Conservation (phyloP, 1,284 basidiomycete genomes). For the Salmacisia buchloeana region DNA sequence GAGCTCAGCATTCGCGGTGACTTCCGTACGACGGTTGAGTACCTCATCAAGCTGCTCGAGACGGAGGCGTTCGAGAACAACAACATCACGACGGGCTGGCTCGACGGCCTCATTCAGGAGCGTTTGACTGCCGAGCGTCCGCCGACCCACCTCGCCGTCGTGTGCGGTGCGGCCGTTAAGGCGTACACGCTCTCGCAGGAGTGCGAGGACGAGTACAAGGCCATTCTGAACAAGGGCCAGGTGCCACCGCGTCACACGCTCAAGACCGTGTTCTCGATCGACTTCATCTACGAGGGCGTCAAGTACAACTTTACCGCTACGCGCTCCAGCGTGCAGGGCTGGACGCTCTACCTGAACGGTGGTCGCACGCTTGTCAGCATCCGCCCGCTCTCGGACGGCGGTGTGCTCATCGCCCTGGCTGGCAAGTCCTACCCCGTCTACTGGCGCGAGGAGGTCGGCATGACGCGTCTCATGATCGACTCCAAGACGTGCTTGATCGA, state of each 20-base stretch:
- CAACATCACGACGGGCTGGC: constrained; percentile 96
- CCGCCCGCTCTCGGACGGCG: constrained; percentile 85
- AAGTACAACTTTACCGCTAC: constrained; percentile 95
- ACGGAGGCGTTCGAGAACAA: constrained; percentile 95
- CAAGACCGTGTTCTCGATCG: constrained; percentile 93
- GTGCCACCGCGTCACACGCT: constrained; percentile 89
- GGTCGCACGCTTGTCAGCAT: constrained; percentile 54
- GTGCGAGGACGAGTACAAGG: constrained; percentile 88
- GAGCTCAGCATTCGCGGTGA: constrained; percentile 98
- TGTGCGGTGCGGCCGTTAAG: constrained; percentile 91
- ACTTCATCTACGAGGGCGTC: constrained; percentile 87
- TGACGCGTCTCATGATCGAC: constrained; percentile 73
- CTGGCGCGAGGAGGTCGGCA: constrained; percentile 91
- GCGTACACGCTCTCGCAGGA: constrained; percentile 83
- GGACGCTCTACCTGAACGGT: constrained; percentile 95
- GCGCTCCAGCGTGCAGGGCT: constrained; percentile 76
- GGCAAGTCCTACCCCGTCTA: constrained; percentile 96
- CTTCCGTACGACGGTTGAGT: constrained; percentile 94
- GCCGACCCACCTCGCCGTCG: constrained; percentile 82
- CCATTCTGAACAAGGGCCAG: constrained; percentile 94
- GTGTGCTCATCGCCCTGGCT: constrained; percentile 81
- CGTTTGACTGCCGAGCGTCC: constrained; percentile 96
- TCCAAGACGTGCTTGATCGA: constrained; percentile 97
- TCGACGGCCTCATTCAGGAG: constrained; percentile 90
- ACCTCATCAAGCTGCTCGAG: constrained; percentile 90